These are phyloP conservation scores for Phragmites australis DNA, from an alignment of 176 grass and related monocot species.

Conservation along the genomic window DNA sequence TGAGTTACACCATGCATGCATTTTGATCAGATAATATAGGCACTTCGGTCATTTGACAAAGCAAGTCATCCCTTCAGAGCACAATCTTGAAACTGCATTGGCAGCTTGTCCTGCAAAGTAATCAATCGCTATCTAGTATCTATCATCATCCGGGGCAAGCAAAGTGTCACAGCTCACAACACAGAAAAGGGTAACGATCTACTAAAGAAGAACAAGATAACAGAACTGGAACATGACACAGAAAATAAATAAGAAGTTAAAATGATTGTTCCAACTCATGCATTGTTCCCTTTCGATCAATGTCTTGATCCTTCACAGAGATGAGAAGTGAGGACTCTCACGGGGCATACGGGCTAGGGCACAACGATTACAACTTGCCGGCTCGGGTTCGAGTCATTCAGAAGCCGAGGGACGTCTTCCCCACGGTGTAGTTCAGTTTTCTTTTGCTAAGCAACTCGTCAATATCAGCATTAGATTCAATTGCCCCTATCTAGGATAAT, in stretches of 20 bases:
- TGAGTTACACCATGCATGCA: not conserved
- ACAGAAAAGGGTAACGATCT: not conserved
- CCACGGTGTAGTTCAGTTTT: not conserved
- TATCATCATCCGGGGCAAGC: constrained; percentile 13
- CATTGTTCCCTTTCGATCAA: constrained; percentile 8
- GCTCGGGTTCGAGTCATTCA: no score
- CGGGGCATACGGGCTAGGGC: not conserved
- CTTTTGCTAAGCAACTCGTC: not conserved
- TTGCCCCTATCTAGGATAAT: not conserved
- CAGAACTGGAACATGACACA: not conserved
- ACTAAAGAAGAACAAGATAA: not conserved
- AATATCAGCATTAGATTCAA: constrained; percentile 11
- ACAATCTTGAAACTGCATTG: not conserved
- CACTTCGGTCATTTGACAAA: constrained; percentile 3
- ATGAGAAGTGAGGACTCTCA: not conserved
- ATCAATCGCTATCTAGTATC: constrained; percentile 11
- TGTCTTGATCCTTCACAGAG: not conserved
- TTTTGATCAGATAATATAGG: no score
- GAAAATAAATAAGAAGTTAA: not conserved
- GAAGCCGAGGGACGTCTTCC: not conserved
- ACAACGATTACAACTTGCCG: no score
- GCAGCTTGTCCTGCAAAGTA: not conserved
- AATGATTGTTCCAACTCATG: not conserved
- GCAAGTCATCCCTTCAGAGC: not conserved
- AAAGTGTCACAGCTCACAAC: not conserved